phyloP scores from a whole-genome alignment of 306 rosid genomes.

The Cicer cuneatum region DNA sequence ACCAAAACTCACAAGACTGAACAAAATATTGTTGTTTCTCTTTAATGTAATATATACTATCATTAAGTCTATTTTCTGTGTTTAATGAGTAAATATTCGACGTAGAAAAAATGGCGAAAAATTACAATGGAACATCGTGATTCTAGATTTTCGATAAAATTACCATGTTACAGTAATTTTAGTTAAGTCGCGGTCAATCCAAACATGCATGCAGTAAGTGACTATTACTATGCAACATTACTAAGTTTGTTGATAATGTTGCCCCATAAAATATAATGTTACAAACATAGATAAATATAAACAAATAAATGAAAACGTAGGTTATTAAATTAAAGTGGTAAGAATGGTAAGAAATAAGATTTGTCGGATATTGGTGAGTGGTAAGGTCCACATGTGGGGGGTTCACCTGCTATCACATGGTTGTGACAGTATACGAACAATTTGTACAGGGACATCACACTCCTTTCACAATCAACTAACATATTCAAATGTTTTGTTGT shows the following conservation, averaged over 20 bases:
- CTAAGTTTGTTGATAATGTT: background rate
- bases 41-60: slow-evolving; percentile 40
- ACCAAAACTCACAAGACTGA: slow-evolving; percentile 32
- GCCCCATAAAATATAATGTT: background rate
- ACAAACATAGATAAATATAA: background rate
- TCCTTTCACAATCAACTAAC: slow-evolving; percentile 47
- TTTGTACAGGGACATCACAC: slow-evolving; percentile 44
- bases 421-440: slow-evolving; percentile 46
- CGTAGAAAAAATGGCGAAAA: background rate
- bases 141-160: no score
- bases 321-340: slow-evolving; percentile 10
- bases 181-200: no score
- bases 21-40: slow-evolving; percentile 46
- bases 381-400: slow-evolving; percentile 50
- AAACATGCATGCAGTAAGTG: no score
- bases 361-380: slow-evolving; percentile 38
- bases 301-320: background rate
- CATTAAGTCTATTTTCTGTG: slow-evolving; percentile 28
- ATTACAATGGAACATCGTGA: no score
- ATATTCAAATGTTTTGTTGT: no score
- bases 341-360: background rate
- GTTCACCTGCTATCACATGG: slow-evolving; percentile 55
- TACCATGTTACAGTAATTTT: no score
- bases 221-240: background rate
- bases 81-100: background rate